phyloP scores from a whole-genome alignment of 2,329 filamentous ascomycete genomes.

The Aureobasidium pullulans region DNA sequence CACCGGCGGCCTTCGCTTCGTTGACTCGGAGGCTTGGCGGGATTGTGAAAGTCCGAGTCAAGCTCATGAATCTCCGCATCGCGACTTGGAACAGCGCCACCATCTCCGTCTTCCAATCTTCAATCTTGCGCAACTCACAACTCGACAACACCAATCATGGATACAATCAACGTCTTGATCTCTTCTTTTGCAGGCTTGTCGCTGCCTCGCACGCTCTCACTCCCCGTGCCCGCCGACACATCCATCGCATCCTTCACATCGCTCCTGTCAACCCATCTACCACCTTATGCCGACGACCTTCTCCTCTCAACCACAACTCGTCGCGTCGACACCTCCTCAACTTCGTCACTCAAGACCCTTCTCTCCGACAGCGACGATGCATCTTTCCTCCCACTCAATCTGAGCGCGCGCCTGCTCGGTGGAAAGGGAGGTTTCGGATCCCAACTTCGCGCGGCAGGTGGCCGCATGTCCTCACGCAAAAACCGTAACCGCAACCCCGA shows the following conservation, averaged over 20 bases:
- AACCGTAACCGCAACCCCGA: constrained; percentile 70
- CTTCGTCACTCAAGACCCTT: constrained; percentile 52
- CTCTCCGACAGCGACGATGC: constrained; percentile 36
- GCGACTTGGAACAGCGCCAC: background rate
- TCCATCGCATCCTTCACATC: constrained; percentile 58
- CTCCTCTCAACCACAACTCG: constrained; percentile 79
- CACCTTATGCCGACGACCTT: constrained; percentile 46
- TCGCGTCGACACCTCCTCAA: constrained; percentile 51
- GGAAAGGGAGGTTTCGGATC: constrained; percentile 98
- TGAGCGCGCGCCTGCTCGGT: constrained; percentile 72
- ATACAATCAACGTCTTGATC: constrained; percentile 67
- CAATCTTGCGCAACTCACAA: background rate
- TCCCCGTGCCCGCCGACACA: constrained; percentile 56
- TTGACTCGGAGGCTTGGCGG: constrained; percentile 1
- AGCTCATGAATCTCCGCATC: background rate
- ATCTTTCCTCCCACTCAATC: constrained; percentile 72
- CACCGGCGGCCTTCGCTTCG: background rate
- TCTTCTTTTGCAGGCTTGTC: constrained; percentile 77
- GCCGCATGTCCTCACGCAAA: constrained; percentile 95
- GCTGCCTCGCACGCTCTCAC: constrained; percentile 59
- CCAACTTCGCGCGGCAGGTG: constrained; percentile 89
- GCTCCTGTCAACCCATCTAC: constrained; percentile 51
- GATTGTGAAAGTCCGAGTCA: background rate
- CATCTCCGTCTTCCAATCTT: background rate
- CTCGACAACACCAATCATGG: constrained; percentile 9